Base-by-base conservation (phyloP, 345 rosid genomes). In the Eucalyptus decipiens region DNA sequence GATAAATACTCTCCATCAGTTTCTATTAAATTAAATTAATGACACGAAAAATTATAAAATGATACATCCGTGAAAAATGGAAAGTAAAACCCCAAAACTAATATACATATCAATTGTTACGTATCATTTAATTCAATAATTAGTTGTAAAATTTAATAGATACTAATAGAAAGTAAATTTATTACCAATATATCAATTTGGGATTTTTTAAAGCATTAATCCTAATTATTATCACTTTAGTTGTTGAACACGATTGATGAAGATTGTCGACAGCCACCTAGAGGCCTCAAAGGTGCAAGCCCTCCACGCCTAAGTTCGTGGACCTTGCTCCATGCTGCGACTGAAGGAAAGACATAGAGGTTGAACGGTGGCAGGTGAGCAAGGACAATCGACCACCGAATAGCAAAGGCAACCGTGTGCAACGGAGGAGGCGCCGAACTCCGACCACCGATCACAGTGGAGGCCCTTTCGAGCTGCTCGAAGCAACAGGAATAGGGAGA, bases 171-270 rank as follows among this genome's bases (percentile, higher is more conserved):
- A 2, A 19, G 0, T 52, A 52, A 19, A 52, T 19, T 52, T 52
- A 3, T 19, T 0, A 52, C 4, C 1, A 0, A 0, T 52, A 19
- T 19, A 52, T 19, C 0, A 52, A 0, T 19, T 52, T 52, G 0
- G 0, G 0, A 0, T 52, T 52, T 52, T 52, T 52, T 52, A 0
- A 52, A 52, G 0, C 0, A 19, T 52, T 52, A 0, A 52, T 52
- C 26, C 0, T 0, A 52, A 19, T 52, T 60, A 6, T 60, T 12
- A 11, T 60, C 67, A 28, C 8, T 28, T 24, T 60, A 60, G 32
- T 60, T 60, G 67, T 12, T 0, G 4, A 60, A 26, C 67, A 26
- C 21, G 4, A 15, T 65, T n/a, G 2, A 19, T 37, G 45, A 15
- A 72, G 7, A 0, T 19, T 19, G 45, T 67, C 2, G 0, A 8